These are phyloP conservation scores for Datisca glomerata DNA, from an alignment of 306 rosid species.

Conservation along the genomic window DNA sequence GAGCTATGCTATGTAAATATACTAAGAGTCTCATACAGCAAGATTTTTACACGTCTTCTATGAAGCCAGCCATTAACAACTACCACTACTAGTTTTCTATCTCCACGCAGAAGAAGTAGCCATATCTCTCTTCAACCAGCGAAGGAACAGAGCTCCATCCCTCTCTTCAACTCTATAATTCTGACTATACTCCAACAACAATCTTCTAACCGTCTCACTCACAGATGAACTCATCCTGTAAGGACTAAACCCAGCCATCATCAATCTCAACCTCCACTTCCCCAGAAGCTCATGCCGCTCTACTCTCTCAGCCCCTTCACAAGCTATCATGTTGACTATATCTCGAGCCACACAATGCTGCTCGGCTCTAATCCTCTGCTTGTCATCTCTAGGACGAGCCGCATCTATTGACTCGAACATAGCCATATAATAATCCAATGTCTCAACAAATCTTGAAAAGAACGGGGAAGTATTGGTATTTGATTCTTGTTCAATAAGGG, in stretches of 20 bases:
- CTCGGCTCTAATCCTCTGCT: conserved; percentile 63
- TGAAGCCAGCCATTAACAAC: no score
- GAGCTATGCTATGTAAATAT: no score
- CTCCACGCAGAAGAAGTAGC: conserved; percentile 75
- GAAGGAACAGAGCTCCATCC: conserved; percentile 52
- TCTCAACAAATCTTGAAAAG: conserved; percentile 53
- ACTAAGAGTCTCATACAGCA: no score
- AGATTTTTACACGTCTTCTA: no score
- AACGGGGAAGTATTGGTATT: conserved; percentile 96
- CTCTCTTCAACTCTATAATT: conserved; percentile 35
- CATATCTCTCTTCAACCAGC: conserved; percentile 60
- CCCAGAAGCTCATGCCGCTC: conserved; percentile 79
- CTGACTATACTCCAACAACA: conserved; percentile 36
- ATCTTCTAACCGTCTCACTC: conserved; percentile 14
- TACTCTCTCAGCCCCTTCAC: conserved; percentile 75
- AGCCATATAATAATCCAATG: conserved; percentile 52
- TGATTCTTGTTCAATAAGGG: conserved; percentile 86
- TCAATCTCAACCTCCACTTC: conserved; percentile 74
- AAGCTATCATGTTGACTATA: conserved; percentile 89
- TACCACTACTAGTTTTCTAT: conserved; percentile 18
- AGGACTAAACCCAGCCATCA: conserved; percentile 63
- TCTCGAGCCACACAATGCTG: conserved; percentile 87
- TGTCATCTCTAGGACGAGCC: conserved; percentile 37
- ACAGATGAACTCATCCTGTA: conserved; percentile 46
- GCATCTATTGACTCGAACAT: conserved; percentile 83